Base-by-base conservation (phyloP, 2,329 filamentous ascomycete genomes). In the Sporothrix euskadiensis region DNA sequence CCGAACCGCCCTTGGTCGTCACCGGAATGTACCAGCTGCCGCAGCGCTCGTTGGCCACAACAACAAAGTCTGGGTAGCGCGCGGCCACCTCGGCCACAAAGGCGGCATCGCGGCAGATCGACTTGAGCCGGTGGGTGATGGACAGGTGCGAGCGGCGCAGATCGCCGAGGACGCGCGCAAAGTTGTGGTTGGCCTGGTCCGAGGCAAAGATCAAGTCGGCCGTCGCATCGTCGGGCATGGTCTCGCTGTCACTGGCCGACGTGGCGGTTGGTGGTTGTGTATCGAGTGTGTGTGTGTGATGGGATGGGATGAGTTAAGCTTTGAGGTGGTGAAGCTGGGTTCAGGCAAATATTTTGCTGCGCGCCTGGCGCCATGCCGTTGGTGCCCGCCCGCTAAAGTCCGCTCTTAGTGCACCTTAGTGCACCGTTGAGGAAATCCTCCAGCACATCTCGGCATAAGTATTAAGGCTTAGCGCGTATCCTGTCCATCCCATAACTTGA, bases 31-130 rank as follows among this genome's bases (percentile, higher is more conserved):
- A 98, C 96, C 96, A 99, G 82, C 93, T 95, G 0, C 96, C 96
- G 81, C 96, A 98, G 74, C 96, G 88, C 84, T 98, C 94, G 80
- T 99, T 99, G 41, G 95, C 94, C 16, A 98, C 85, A 1, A 98
- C 84, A 0, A 94, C 94, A 3, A 78, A 59, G 39, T 74, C 77
- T 30, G 73, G 77, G 73, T 85, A 89, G 0, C 86, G 84, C 1
- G 81, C 80, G 0, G 88, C 86, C 0, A 94, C 90, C 8, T 84
- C 80, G 32, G 83, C 81, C 30, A 96, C 92, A 80, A 98, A 98
- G 1, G 81, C 81, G 9, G 94, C 91, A 81, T 98, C 96, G 39
- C 87, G 83, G 74, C 86, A 84, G 80, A 98, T 95, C 39, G 94
- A 97, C 41, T 84, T 83, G 14, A 99, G 88, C 19, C 95, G 91